Percentiles rank a stretch among this genome's conserved stretches.
These are phyloP conservation scores for Ophidiomyces ophidiicola DNA, from an alignment of 2,329 filamentous ascomycete genomes.

Conservation along the genomic window DNA sequence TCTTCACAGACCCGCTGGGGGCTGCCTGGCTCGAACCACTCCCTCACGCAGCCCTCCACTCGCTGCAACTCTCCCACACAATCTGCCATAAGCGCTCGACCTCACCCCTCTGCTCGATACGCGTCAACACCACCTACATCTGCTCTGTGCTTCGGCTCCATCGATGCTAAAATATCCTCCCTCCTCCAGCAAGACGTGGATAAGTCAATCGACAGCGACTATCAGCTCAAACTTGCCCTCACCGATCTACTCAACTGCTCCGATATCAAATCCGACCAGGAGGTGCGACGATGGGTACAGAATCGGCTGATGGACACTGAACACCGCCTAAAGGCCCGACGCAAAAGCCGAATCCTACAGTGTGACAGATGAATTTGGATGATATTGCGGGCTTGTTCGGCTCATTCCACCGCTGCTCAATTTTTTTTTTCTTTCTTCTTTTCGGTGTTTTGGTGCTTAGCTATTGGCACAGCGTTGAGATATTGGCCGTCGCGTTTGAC, in stretches of 20 bases:
- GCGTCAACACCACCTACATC: conserved; percentile 14
- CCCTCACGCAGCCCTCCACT: conserved; percentile 13
- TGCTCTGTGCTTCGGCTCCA: conserved; percentile 3
- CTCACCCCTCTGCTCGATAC: conserved; percentile 9
- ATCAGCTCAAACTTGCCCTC: conserved; percentile 16
- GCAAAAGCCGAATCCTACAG: conserved; percentile 13
- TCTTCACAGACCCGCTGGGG: conserved; percentile 9
- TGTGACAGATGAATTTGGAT: conserved; percentile 3
- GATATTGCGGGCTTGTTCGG: no score
- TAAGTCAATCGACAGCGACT: conserved; percentile 14
- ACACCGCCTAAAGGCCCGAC: conserved; percentile 15
- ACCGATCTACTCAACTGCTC: conserved; percentile 16
- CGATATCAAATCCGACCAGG: conserved; percentile 14
- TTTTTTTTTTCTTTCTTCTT: not conserved
- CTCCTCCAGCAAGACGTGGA: conserved; percentile 8
- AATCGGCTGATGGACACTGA: conserved; percentile 18
- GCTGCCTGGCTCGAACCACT: conserved; percentile 6
- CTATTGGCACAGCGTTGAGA: not conserved
- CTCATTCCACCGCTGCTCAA: not conserved
- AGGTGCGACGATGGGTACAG: conserved; percentile 17
- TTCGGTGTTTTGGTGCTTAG: not conserved
- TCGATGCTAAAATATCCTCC: conserved; percentile 5
- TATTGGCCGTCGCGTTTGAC: no score
- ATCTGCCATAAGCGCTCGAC: not conserved
- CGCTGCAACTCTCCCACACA: conserved; percentile 10